Evolutionary conservation across 1,284 basidiomycete species (phyloP), one percentile per base, ranked within the genome.

Genomic region (Apiotrichum laibachii): DNA sequence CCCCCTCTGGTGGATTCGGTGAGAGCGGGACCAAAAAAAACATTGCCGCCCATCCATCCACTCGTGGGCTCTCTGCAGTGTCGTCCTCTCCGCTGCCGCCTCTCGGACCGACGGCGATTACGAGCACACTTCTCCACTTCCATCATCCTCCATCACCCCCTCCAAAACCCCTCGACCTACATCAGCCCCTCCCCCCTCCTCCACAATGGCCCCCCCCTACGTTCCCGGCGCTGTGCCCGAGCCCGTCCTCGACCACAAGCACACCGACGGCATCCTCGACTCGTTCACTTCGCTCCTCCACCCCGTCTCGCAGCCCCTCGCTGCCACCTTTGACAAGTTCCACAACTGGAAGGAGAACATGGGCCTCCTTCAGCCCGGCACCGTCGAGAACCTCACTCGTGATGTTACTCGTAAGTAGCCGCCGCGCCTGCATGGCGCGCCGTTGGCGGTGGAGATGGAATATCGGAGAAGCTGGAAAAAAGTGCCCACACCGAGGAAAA

Each of bases 341-440:
- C 82, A 87, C 64, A 80, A 84, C 79, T 93, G 90, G 90, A 85
- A 90, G 69, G 82, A 84, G 70, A 83, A 85, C 65, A 82, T 93
- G 67, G 89, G 87, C 50, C 81, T 96, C 57, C 85, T 89, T 55
- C 89, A 90, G 79, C 93, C 93, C 26, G 93, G 93, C 61, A 88
- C 89, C 33, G 86, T 88, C 35, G 93, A 97, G 83, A 89, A 88
- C 75, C 82, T 96, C 66, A 88, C 89, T 69, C 90, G 90, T 79
- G 93, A 96, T 80, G 86, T 90, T 68, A 91, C 90, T 80, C 80
- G 92, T 94, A 73, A 67, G 83, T 63, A 31, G 21, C 45, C 11
- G 12, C 49, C 33, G 34, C 49, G 12, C 12, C 37, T 35, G 49
- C 35, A 11, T 11, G 11, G 37, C 11, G 37, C 37, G 37, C 7